Evolutionary conservation across 2,329 filamentous ascomycete species (phyloP).

Genomic region (Aspergillus sergii): DNA sequence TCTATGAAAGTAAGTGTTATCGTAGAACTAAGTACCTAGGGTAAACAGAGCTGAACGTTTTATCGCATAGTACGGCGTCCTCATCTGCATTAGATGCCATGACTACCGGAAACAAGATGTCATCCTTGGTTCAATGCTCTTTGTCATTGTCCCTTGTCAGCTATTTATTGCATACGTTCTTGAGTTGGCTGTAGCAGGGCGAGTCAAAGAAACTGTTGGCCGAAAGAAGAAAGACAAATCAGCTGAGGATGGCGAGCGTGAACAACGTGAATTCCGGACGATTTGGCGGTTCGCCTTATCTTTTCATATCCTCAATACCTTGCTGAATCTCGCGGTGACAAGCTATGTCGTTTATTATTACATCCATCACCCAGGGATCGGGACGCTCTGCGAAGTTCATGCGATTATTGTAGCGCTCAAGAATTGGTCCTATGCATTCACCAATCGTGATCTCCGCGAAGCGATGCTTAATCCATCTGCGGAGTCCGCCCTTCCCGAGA

Average conservation of each 20-base stretch:
- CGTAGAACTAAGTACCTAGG: background rate
- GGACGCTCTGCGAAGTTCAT: conserved; percentile 86
- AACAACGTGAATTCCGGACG: conserved; percentile 65
- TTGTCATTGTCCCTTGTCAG: conserved; percentile 86
- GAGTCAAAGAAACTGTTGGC: conserved; percentile 70
- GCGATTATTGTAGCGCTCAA: conserved; percentile 96
- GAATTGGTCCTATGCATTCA: conserved; percentile 92
- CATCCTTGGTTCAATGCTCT: conserved; percentile 73
- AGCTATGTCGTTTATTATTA: conserved; percentile 86
- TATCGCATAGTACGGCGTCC: conserved; percentile 75
- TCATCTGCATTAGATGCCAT: conserved; percentile 89
- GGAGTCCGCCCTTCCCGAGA: conserved; percentile 71
- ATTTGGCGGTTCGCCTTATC: conserved; percentile 82
- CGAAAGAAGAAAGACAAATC: conserved; percentile 58
- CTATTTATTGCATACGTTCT: conserved; percentile 88
- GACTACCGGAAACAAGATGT: conserved; percentile 81
- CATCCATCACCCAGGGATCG: conserved; percentile 91
- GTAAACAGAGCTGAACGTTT: conserved; percentile 7
- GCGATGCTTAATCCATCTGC: conserved; percentile 78
- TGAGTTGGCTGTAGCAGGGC: conserved; percentile 77
- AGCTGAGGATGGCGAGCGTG: conserved; percentile 61
- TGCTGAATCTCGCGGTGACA: conserved; percentile 76
- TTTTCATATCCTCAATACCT: conserved; percentile 81
- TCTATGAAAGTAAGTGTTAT: conserved; percentile 74
- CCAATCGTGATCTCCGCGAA: conserved; percentile 91